A percentile compares a stretch with the other conserved stretches of the same genome.
phyloP scores from a whole-genome alignment of 1,139 yeast species.

The Blastobotrys indianensis region DNA sequence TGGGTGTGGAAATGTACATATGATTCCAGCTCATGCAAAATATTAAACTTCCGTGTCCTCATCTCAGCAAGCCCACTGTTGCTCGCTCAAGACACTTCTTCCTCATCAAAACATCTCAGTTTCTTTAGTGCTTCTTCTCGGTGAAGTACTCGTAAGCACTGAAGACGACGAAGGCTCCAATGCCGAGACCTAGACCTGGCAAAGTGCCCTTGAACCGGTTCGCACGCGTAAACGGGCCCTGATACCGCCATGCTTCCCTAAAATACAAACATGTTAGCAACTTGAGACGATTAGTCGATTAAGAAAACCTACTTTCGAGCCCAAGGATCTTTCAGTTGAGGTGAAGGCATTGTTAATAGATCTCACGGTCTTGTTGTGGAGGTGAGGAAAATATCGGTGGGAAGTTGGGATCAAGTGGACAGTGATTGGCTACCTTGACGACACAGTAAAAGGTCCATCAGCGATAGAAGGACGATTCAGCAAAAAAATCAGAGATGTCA shows the following conservation, averaged over 20 bases:
- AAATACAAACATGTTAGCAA: slow-evolving; percentile 5
- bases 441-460: too few relatives aligned
- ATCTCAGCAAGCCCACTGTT: too few relatives aligned
- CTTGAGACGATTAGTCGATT: neutral
- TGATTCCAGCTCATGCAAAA: too few relatives aligned
- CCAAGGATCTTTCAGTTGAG: slow-evolving; percentile 39
- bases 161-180: slow-evolving; percentile 67
- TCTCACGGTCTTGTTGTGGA: too few relatives aligned
- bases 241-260: slow-evolving; percentile 91
- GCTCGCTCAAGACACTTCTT: too few relatives aligned
- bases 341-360: too few relatives aligned
- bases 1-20: too few relatives aligned
- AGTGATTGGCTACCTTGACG: too few relatives aligned
- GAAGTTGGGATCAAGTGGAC: neutral
- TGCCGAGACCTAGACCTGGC: slow-evolving; percentile 80
- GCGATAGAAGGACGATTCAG: too few relatives aligned
- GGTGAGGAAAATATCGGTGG: neutral
- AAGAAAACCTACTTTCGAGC: slow-evolving; percentile 39
- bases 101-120: too few relatives aligned
- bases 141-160: slow-evolving; percentile 50
- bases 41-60: too few relatives aligned
- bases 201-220: slow-evolving; percentile 69
- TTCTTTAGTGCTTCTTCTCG: slow-evolving; percentile 3
- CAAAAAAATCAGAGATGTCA: neutral
- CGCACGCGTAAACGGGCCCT: slow-evolving; percentile 69